Evolutionary conservation across 495 filamentous ascomycete genomes (phyloP).

Genomic region (Collariella sp.): DNA sequence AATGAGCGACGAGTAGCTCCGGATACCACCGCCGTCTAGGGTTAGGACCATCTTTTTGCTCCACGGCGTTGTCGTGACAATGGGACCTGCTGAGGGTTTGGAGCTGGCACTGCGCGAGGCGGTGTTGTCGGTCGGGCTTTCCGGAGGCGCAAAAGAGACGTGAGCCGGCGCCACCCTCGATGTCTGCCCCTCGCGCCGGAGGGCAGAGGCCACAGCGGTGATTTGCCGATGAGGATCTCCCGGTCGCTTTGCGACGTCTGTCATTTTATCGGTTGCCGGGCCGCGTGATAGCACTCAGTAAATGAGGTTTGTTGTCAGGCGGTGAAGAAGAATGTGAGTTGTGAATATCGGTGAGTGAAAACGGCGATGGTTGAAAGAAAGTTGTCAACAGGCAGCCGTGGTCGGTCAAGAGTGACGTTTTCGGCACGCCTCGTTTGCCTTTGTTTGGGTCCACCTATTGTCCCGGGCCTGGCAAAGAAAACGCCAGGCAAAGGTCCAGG

Average conservation of each 20-base stretch:
- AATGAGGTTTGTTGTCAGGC: constrained; percentile 7
- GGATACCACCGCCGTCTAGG: constrained; percentile 29
- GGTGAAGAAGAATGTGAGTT: constrained; percentile 10
- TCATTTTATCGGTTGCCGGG: constrained; percentile 16
- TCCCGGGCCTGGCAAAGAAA: too few relatives aligned
- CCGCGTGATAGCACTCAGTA: not conserved
- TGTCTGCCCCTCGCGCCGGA: constrained; percentile 13
- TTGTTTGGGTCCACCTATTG: too few relatives aligned
- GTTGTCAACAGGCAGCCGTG: too few relatives aligned
- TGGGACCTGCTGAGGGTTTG: constrained; percentile 10
- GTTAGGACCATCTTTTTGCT: constrained; percentile 23
- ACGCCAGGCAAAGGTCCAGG: too few relatives aligned
- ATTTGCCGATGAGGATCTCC: constrained; percentile 2
- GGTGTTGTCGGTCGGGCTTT: constrained; percentile 12
- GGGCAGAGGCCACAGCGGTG: constrained; percentile 13
- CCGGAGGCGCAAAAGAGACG: constrained; percentile 23
- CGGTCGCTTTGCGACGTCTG: constrained; percentile 15
- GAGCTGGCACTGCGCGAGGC: constrained; percentile 3
- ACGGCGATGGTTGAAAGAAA: too few relatives aligned
- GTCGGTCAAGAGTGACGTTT: too few relatives aligned
- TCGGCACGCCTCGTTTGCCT: too few relatives aligned
- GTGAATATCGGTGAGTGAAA: too few relatives aligned
- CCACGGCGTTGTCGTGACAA: constrained; percentile 24
- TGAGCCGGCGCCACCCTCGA: constrained; percentile 21
- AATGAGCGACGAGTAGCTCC: constrained; percentile 26